These are phyloP conservation scores for Aspergillus felis DNA, from an alignment of 2,329 filamentous ascomycete species.

Conservation along the genomic window DNA sequence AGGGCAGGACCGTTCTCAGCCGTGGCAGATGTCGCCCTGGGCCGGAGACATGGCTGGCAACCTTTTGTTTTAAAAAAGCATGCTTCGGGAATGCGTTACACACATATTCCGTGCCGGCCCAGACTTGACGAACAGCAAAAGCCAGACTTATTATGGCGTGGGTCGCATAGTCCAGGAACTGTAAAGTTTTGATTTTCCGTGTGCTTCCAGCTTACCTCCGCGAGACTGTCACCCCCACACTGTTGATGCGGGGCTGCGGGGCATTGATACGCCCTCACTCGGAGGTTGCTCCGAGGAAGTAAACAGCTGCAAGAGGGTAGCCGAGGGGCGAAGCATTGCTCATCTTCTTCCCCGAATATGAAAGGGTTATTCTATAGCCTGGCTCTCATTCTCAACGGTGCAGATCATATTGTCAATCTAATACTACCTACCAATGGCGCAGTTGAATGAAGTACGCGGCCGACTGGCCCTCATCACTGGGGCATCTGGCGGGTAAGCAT, in stretches of 20 bases:
- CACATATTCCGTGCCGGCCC: no score
- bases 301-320: constrained; percentile 2
- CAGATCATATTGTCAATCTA: neutral
- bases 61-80: constrained; percentile 28
- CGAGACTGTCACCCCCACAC: neutral
- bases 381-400: neutral
- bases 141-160: neutral
- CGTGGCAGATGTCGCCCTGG: constrained; percentile 40
- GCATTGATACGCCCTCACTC: constrained; percentile 12
- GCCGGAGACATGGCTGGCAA: constrained; percentile 37
- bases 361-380: neutral
- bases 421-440: constrained; percentile 10
- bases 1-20: constrained; percentile 28
- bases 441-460: constrained; percentile 48
- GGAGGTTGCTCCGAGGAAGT: constrained; percentile 24
- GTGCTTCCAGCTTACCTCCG: neutral
- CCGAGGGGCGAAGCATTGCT: neutral
- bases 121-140: no score
- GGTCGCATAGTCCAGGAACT: neutral
- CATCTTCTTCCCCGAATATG: neutral
- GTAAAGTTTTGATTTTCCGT: neutral
- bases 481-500: constrained; percentile 55
- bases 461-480: constrained; percentile 58
- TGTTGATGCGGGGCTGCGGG: constrained; percentile 22
- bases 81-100: neutral